These are phyloP conservation scores for Pisolithus albus DNA, from an alignment of 768 basidiomycete species.

Conservation along the genomic window DNA sequence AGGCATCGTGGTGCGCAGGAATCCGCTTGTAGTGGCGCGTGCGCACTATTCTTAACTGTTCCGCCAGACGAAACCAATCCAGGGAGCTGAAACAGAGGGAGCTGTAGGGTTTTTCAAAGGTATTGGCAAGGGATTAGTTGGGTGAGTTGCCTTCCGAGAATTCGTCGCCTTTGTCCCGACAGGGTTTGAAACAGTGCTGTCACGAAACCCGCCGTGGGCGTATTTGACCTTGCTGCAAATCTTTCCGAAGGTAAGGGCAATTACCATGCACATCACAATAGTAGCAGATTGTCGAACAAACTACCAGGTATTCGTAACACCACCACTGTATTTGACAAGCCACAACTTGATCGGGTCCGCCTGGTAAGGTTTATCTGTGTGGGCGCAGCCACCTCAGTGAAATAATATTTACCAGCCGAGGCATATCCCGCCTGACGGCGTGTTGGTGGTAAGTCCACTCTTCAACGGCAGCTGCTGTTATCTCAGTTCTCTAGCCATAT, in stretches of 20 bases:
- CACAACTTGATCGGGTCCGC: slow-evolving; percentile 80
- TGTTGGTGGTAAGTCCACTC: slow-evolving; percentile 60
- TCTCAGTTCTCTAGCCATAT: slow-evolving; percentile 54
- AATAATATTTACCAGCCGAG: slow-evolving; percentile 51
- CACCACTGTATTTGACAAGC: slow-evolving; percentile 94
- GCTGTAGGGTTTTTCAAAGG: slow-evolving; percentile 98
- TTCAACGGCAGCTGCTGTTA: neutral
- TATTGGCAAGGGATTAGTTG: slow-evolving; percentile 91
- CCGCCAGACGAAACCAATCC: slow-evolving; percentile 85
- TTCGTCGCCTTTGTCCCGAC: neutral
- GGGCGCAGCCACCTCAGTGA: slow-evolving; percentile 1
- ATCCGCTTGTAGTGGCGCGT: slow-evolving; percentile 2
- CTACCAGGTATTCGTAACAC: slow-evolving; percentile 87
- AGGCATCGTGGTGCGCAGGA: slow-evolving; percentile 70
- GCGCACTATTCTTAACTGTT: slow-evolving; percentile 1
- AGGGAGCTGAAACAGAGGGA: slow-evolving; percentile 92
- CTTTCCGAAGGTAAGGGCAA: slow-evolving; percentile 72
- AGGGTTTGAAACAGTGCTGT: slow-evolving; percentile 50
- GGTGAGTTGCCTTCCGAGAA: slow-evolving; percentile 39
- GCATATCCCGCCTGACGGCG: slow-evolving; percentile 79
- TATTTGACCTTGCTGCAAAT: slow-evolving; percentile 93
- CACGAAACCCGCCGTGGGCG: slow-evolving; percentile 94
- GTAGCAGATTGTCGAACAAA: slow-evolving; percentile 6
- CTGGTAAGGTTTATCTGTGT: slow-evolving; percentile 40
- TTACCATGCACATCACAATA: neutral